These are phyloP conservation scores for Coemansia sp. DNA, from an alignment of 192 early-diverging fungal species.

Conservation along the genomic window DNA sequence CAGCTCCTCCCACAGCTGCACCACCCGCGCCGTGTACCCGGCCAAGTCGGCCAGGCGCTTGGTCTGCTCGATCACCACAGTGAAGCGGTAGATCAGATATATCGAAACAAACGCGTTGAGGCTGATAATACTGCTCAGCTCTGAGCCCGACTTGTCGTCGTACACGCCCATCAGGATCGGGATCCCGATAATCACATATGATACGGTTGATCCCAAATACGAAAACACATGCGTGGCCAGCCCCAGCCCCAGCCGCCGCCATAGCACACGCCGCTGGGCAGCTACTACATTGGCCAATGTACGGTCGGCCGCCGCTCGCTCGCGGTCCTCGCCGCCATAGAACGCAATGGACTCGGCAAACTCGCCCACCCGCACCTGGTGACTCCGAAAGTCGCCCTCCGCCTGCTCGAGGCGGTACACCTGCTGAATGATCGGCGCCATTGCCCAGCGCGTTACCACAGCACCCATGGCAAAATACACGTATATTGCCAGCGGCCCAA, in stretches of 20 bases:
- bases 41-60: slow-evolving; percentile 68
- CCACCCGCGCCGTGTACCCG: slow-evolving; percentile 78
- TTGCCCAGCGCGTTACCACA: slow-evolving; percentile 54
- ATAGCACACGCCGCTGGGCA: slow-evolving; percentile 54
- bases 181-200: slow-evolving; percentile 74
- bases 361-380: slow-evolving; percentile 64
- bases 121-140: slow-evolving; percentile 74
- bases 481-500: slow-evolving; percentile 69
- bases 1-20: slow-evolving; percentile 69
- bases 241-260: slow-evolving; percentile 44
- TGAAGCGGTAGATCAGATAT: slow-evolving; percentile 78
- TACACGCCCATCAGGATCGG: slow-evolving; percentile 79
- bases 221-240: slow-evolving; percentile 55
- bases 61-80: slow-evolving; percentile 61
- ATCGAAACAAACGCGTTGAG: slow-evolving; percentile 77
- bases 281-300: slow-evolving; percentile 53
- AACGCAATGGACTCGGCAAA: slow-evolving; percentile 80
- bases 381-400: slow-evolving; percentile 78
- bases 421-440: slow-evolving; percentile 68
- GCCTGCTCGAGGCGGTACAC: slow-evolving; percentile 69
- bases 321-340: slow-evolving; percentile 65
- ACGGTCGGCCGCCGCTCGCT: slow-evolving; percentile 51
- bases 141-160: slow-evolving; percentile 58
- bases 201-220: slow-evolving; percentile 75
- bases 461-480: slow-evolving; percentile 63